A percentile compares a stretch with the other conserved stretches of the same genome.
phyloP scores from a whole-genome alignment of 2,329 filamentous ascomycete genomes.

The Nigrospora osmanthi region DNA sequence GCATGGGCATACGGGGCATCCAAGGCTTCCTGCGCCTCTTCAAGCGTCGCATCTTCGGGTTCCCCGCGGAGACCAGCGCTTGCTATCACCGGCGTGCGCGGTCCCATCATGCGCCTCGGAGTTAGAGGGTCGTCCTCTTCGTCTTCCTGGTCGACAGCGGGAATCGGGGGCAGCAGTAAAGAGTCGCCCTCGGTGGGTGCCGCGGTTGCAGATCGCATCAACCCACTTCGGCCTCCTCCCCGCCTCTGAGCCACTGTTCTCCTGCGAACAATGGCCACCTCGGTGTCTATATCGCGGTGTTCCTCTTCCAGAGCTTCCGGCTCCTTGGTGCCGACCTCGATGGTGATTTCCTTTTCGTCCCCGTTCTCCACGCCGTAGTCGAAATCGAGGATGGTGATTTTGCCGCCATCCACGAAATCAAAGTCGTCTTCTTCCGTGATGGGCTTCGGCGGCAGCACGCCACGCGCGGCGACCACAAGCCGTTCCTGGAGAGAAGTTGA shows the following conservation, averaged over 20 bases:
- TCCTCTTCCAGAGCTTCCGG: slow-evolving; percentile 68
- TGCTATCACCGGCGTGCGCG: slow-evolving; percentile 16
- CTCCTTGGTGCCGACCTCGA: slow-evolving; percentile 66
- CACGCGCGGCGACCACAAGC: slow-evolving; percentile 65
- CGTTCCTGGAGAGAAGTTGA: slow-evolving; percentile 41
- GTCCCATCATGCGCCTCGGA: slow-evolving; percentile 25
- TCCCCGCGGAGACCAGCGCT: slow-evolving; percentile 21
- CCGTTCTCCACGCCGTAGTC: slow-evolving; percentile 54
- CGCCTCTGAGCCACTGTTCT: slow-evolving; percentile 62
- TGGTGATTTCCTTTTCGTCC: slow-evolving; percentile 47
- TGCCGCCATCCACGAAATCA: slow-evolving; percentile 71
- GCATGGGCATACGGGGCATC: slow-evolving; percentile 69
- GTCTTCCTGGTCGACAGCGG: slow-evolving; percentile 11
- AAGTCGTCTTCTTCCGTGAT: slow-evolving; percentile 63
- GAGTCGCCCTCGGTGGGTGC: slow-evolving; percentile 19
- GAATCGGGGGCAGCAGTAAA: slow-evolving; percentile 20
- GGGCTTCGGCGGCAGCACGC: slow-evolving; percentile 50
- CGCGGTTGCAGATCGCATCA: slow-evolving; percentile 42
- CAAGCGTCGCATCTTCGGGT: slow-evolving; percentile 36
- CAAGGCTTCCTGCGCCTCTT: slow-evolving; percentile 52
- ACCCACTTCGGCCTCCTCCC: slow-evolving; percentile 37
- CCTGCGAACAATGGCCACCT: slow-evolving; percentile 71
- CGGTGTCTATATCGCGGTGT: slow-evolving; percentile 64
- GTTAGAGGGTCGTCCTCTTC: background rate
- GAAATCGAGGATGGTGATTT: slow-evolving; percentile 68